Evolutionary conservation across 306 rosid genomes (phyloP).

Genomic region (Heteromeles arbutifolia): DNA sequence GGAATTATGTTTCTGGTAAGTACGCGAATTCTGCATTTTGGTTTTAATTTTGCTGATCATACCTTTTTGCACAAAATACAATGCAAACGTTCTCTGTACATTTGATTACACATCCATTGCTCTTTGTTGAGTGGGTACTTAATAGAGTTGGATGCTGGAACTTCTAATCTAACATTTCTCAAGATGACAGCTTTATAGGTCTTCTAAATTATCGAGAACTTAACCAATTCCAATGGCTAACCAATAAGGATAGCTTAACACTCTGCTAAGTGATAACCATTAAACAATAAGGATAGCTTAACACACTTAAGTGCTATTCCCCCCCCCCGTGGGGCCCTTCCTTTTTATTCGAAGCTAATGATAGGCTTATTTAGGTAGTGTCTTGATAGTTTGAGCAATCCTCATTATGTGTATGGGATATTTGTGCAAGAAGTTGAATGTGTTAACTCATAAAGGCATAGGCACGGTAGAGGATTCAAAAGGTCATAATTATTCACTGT

Average conservation of each 20-base stretch:
- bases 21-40: not conserved
- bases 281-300: no score
- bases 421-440: not conserved
- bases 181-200: not conserved
- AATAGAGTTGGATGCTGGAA: not conserved
- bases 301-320: not conserved
- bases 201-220: not conserved
- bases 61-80: not conserved
- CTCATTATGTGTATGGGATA: not conserved
- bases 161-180: not conserved
- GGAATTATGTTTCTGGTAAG: slow-evolving; percentile 53
- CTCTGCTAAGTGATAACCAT: no score
- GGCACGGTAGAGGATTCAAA: not conserved
- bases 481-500: not conserved
- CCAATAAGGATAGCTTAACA: not conserved
- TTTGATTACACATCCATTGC: not conserved
- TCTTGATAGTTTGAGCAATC: not conserved
- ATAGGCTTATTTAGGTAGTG: not conserved
- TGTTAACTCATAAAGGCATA: not conserved
- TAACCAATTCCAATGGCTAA: not conserved
- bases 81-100: not conserved
- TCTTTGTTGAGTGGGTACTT: not conserved
- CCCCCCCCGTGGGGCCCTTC: no score
- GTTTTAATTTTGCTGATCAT: not conserved
- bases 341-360: not conserved